Percentiles rank a stretch among this genome's conserved stretches.
Conservation (phyloP, 2,329 filamentous ascomycete species). For the Ceratocystis lukuohia region DNA sequence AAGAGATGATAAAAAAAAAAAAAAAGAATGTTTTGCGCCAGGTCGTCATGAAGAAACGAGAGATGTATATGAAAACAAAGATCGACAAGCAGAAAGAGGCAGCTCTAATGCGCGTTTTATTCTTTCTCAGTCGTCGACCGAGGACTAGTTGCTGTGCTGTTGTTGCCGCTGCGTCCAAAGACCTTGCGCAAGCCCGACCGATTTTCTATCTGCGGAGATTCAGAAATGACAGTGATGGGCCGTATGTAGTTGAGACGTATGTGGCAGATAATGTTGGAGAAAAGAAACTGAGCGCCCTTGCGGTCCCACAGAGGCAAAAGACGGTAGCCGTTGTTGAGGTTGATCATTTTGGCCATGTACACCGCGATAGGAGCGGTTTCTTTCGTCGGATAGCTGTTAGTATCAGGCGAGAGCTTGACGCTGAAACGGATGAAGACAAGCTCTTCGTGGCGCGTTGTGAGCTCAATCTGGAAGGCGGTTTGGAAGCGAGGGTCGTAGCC, state of each 20-base stretch:
- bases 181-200: constrained; percentile 45
- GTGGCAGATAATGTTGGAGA: constrained; percentile 86
- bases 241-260: constrained; percentile 53
- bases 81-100: constrained; percentile 22
- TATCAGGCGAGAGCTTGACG: constrained; percentile 74
- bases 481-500: constrained; percentile 88
- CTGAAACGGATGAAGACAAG: constrained; percentile 89
- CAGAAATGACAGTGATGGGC: constrained; percentile 39
- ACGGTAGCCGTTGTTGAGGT: constrained; percentile 80
- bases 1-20: too few relatives aligned
- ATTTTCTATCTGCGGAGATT: constrained; percentile 22
- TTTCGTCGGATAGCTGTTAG: constrained; percentile 44
- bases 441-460: constrained; percentile 89
- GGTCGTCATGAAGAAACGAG: constrained; percentile 20
- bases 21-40: background rate
- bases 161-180: constrained; percentile 33
- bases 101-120: constrained; percentile 32
- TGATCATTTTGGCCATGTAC: constrained; percentile 84
- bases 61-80: background rate
- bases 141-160: constrained; percentile 34
- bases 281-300: constrained; percentile 83
- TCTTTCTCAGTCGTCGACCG: constrained; percentile 40
- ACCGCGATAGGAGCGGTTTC: constrained; percentile 60
- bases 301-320: constrained; percentile 80
- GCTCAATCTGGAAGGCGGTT: constrained; percentile 61